These are phyloP conservation scores for Candida easanensis DNA, from an alignment of 805 yeast genomes.

Conservation along the genomic window DNA sequence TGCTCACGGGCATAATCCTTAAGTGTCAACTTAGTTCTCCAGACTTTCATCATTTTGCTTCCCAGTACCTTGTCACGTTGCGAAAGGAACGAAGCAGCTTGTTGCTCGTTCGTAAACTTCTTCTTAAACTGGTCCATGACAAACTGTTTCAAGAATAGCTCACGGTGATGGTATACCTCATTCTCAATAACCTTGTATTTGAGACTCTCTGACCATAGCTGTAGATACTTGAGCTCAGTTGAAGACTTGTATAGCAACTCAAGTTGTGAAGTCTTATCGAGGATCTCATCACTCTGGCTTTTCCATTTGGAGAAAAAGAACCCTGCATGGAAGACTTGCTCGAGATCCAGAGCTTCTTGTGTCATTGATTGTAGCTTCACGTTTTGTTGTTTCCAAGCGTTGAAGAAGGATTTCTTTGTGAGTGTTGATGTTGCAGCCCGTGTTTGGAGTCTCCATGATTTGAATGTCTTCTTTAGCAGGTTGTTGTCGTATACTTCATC, in stretches of 20 bases:
- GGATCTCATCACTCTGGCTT: neutral
- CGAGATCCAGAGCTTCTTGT: conserved; percentile 16
- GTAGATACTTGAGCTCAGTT: conserved; percentile 1
- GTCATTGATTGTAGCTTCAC: neutral
- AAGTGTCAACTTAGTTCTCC: conserved; percentile 12
- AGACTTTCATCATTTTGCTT: conserved; percentile 3
- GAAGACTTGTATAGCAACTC: neutral
- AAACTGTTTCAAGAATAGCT: conserved; percentile 13
- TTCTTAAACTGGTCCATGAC: conserved; percentile 17
- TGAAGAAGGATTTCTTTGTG: neutral
- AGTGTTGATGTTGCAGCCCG: neutral
- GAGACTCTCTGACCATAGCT: conserved; percentile 12
- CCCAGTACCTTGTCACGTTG: neutral
- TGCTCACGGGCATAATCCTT: neutral
- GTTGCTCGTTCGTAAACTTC: conserved; percentile 10
- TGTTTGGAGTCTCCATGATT: conserved; percentile 14
- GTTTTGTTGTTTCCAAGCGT: conserved; percentile 13
- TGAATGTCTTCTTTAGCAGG: conserved; percentile 5
- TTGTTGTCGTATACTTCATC: conserved; percentile 5
- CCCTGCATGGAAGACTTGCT: conserved; percentile 24
- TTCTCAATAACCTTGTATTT: conserved; percentile 11
- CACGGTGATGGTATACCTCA: conserved; percentile 4
- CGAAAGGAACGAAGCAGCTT: conserved; percentile 1
- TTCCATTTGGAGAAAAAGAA: conserved; percentile 27
- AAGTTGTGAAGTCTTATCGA: neutral